Evolutionary conservation across 495 filamentous ascomycete genomes (phyloP).

Genomic region (Podospora anserina): DNA sequence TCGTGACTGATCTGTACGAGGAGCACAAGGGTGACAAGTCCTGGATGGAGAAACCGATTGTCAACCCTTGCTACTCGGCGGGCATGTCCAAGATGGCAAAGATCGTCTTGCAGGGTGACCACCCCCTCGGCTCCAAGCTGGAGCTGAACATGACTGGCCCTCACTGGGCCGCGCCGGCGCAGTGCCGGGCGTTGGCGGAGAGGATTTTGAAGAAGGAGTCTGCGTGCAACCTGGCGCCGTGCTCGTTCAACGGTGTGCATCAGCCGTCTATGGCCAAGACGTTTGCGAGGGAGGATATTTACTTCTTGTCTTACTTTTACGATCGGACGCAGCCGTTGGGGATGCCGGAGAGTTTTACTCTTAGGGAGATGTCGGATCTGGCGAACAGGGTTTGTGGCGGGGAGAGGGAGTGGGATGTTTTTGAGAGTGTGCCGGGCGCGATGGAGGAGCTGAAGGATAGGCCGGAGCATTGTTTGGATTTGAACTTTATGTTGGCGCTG

Average conservation of each 20-base stretch:
- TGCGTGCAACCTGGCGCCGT: slow-evolving; percentile 77
- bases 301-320: slow-evolving; percentile 96
- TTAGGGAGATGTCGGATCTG: slow-evolving; percentile 81
- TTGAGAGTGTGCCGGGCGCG: slow-evolving; percentile 68
- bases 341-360: slow-evolving; percentile 92
- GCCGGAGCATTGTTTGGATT: slow-evolving; percentile 87
- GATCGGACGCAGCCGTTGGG: slow-evolving; percentile 88
- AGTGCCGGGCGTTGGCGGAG: slow-evolving; percentile 87
- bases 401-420: slow-evolving; percentile 70
- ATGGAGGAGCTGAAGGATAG: slow-evolving; percentile 69
- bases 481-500: slow-evolving; percentile 91
- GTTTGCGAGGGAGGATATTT: slow-evolving; percentile 87
- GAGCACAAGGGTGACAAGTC: slow-evolving; percentile 41
- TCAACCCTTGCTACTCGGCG: slow-evolving; percentile 85
- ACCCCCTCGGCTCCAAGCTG: slow-evolving; percentile 57
- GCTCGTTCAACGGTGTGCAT: slow-evolving; percentile 96
- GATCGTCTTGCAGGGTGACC: slow-evolving; percentile 59
- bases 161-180: slow-evolving; percentile 64
- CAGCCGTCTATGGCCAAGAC: slow-evolving; percentile 92
- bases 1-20: slow-evolving; percentile 61
- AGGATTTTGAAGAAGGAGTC: slow-evolving; percentile 85
- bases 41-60: slow-evolving; percentile 63
- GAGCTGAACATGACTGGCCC: slow-evolving; percentile 91
- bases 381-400: slow-evolving; percentile 82
- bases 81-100: slow-evolving; percentile 68